phyloP scores from a whole-genome alignment of 106 monocot species.

The Dioscorea zingiberensis region DNA sequence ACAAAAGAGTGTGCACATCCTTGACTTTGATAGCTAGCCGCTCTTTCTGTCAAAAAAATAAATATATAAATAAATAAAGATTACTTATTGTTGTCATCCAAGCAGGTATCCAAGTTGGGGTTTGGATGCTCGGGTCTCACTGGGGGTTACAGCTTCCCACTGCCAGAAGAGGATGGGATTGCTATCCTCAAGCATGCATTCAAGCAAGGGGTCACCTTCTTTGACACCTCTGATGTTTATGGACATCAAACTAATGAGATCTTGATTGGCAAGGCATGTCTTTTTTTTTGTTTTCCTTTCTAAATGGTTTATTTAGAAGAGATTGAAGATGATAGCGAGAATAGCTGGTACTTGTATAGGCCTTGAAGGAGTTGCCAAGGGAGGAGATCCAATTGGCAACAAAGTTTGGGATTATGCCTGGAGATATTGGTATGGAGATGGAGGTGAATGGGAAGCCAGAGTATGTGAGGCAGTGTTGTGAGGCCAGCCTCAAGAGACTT shows the following conservation, averaged over 20 bases:
- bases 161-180: constrained; percentile 41
- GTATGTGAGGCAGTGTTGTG: constrained; percentile 52
- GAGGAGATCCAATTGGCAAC: constrained; percentile 46
- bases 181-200: constrained; percentile 62
- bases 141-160: constrained; percentile 43
- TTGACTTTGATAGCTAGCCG: not conserved
- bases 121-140: constrained; percentile 70
- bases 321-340: not conserved
- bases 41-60: too few relatives aligned
- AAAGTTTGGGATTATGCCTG: constrained; percentile 29
- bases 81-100: not conserved
- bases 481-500: constrained; percentile 72
- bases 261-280: constrained; percentile 30
- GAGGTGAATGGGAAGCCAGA: constrained; percentile 35
- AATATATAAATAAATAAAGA: too few relatives aligned
- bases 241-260: constrained; percentile 45
- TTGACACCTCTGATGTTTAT: constrained; percentile 64
- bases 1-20: not conserved
- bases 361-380: constrained; percentile 36
- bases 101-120: constrained; percentile 58
- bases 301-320: too few relatives aligned
- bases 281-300: not conserved
- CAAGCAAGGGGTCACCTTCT: constrained; percentile 62
- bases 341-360: constrained; percentile 16
- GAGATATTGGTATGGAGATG: constrained; percentile 5